These are phyloP conservation scores for Lenzites betulinus DNA, from an alignment of 768 basidiomycete genomes.

Conservation along the genomic window DNA sequence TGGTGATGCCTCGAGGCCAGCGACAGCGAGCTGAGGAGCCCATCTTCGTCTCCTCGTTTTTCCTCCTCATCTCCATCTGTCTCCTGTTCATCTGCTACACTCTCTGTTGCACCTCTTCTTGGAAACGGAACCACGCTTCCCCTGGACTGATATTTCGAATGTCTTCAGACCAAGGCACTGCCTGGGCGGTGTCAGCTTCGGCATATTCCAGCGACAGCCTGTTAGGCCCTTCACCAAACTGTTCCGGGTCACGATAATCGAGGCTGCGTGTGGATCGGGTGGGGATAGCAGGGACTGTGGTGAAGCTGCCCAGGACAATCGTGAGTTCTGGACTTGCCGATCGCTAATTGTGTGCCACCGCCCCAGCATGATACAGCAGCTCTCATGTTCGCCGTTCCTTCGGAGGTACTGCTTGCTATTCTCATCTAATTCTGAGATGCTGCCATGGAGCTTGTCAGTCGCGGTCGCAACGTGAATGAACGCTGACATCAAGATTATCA, in stretches of 20 bases:
- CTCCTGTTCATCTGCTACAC: constrained; percentile 11
- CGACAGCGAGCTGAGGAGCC: constrained; percentile 10
- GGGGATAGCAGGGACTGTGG: not conserved
- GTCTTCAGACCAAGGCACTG: constrained; percentile 5
- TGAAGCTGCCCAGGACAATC: not conserved
- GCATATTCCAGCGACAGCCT: not conserved
- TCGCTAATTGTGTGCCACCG: constrained; percentile 10
- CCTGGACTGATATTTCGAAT: constrained; percentile 3
- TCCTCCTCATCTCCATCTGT: constrained; percentile 4
- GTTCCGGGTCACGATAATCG: not conserved
- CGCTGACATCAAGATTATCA: constrained; percentile 15
- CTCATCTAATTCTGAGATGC: not conserved
- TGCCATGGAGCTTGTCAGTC: not conserved
- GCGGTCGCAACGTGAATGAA: constrained; percentile 9
- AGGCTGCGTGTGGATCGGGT: not conserved
- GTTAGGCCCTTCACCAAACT: not conserved
- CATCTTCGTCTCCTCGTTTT: constrained; percentile 15
- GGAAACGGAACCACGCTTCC: constrained; percentile 10
- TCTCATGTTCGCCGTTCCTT: constrained; percentile 1
- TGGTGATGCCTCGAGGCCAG: constrained; percentile 19
- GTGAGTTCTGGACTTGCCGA: constrained; percentile 7
- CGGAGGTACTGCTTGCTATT: not conserved
- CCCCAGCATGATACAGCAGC: not conserved
- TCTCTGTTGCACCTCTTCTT: not conserved
- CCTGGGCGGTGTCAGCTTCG: not conserved